Evolutionary conservation across 495 filamentous ascomycete genomes (phyloP).

Genomic region (Penicillium ochrochloron): DNA sequence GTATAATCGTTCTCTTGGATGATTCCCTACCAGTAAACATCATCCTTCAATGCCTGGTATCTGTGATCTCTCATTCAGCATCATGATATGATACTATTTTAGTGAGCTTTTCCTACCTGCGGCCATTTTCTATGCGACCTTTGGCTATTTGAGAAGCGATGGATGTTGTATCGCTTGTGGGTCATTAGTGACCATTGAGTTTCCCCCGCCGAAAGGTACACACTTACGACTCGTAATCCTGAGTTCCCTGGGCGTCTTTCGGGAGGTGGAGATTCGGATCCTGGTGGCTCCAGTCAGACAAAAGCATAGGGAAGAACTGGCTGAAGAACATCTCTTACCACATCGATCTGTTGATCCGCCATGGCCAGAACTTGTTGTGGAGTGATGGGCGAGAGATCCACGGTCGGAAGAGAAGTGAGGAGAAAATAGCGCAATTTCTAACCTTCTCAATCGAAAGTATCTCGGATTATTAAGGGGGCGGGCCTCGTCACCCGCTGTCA

Average conservation of each 20-base stretch:
- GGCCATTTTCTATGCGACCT: conserved; percentile 26
- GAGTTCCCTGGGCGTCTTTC: background rate
- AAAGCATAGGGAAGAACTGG: background rate
- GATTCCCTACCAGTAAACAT: conserved; percentile 20
- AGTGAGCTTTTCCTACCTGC: conserved; percentile 15
- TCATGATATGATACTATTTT: background rate
- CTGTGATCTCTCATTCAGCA: conserved; percentile 1
- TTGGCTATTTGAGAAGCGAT: conserved; percentile 23
- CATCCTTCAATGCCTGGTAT: conserved; percentile 22
- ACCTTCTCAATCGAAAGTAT: conserved; percentile 1
- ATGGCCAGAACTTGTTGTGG: background rate
- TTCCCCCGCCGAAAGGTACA: background rate
- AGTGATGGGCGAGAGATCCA: background rate
- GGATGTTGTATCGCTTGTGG: conserved; percentile 22
- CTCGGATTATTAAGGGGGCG: conserved; percentile 4
- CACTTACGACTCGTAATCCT: conserved; percentile 7
- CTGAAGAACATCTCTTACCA: background rate
- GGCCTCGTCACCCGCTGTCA: background rate
- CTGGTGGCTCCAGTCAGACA: background rate
- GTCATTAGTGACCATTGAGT: background rate
- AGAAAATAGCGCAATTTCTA: background rate
- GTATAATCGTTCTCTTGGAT: background rate
- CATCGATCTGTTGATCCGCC: conserved; percentile 1
- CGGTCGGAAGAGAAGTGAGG: conserved; percentile 6
- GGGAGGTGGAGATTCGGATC: background rate